Evolutionary conservation across 1,284 basidiomycete genomes (phyloP), one percentile per base, ranked within the genome.

Genomic region (Cutaneotrichosporon cyanovorans): DNA sequence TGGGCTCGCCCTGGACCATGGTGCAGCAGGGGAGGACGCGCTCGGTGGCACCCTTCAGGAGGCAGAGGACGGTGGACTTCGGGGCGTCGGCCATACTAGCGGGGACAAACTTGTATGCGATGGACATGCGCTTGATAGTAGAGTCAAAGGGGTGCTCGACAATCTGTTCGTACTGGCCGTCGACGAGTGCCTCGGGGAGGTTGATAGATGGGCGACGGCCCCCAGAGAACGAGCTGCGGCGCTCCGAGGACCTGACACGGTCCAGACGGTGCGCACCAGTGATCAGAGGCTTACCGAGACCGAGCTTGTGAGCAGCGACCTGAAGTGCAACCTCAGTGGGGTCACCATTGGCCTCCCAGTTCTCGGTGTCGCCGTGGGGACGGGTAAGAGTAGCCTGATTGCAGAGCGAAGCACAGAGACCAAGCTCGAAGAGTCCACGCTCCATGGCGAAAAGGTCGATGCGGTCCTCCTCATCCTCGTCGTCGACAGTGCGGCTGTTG

Each of bases 271-370:
- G 45, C 28, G 33, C 37, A 49, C 67, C 63, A 22, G 72, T 75
- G 40, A 71, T 57, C 47, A 69, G 63, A 15, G 66, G 63, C 51
- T 72, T 71, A n/a, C 71, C 70, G 44, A 66, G 65, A 14, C 71
- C 71, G 40, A 74, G 63, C 49, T 77, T 77, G 54, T 77, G 76
- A 1, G 78, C 79, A 42, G 80, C 78, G 4, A 82, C 81, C 65
- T 82, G 81, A 10, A 84, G 74, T 1, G 81, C 80, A 35, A 79
- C 74, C 60, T 81, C 78, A 12, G 83, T 84, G 2, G 82, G 79
- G 58, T 84, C 83, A 32, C 83, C 83, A 36, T 79, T 78, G 1
- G 80, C 79, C 37, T 78, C 76, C 82, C 82, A 84, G 16, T 76
- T 77, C 11, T 74, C 69, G 7, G 25, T 7, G 25, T 57, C 66